A percentile compares a stretch with the other conserved stretches of the same genome.
Conservation (phyloP, 192 early-diverging fungal species). For the Linderina pennispora region DNA sequence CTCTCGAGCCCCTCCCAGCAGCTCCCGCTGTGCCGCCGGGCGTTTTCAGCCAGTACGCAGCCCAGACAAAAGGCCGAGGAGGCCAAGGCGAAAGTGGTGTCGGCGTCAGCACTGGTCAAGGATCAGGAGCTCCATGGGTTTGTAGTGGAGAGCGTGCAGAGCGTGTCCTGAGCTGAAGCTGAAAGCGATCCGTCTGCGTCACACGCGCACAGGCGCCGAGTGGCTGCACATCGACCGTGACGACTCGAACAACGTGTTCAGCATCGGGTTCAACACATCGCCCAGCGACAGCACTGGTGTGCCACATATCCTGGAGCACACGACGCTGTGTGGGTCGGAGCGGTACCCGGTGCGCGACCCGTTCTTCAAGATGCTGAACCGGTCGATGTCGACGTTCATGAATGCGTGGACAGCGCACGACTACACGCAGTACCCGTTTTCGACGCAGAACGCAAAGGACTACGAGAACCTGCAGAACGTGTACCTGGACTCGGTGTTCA, state of each 20-base stretch:
- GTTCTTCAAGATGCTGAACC: slow-evolving; percentile 98
- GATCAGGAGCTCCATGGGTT: slow-evolving; percentile 36
- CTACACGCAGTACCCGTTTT: slow-evolving; percentile 90
- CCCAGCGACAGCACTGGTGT: slow-evolving; percentile 78
- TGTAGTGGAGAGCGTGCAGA: slow-evolving; percentile 43
- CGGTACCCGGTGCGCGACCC: slow-evolving; percentile 92
- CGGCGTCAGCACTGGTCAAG: slow-evolving; percentile 7
- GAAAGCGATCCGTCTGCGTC: slow-evolving; percentile 66
- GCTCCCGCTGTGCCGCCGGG: not conserved
- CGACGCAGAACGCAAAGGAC: slow-evolving; percentile 84
- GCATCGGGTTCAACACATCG: slow-evolving; percentile 85
- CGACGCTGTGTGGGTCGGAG: slow-evolving; percentile 84
- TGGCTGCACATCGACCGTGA: slow-evolving; percentile 84
- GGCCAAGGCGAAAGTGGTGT: not conserved
- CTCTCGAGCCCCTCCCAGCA: no score
- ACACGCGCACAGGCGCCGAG: slow-evolving; percentile 72
- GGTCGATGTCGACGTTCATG: slow-evolving; percentile 95
- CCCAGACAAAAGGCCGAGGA: not conserved
- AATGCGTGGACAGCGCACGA: slow-evolving; percentile 90
- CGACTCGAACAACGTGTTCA: slow-evolving; percentile 92
- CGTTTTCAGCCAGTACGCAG: not conserved
- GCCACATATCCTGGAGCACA: slow-evolving; percentile 94
- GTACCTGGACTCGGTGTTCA: slow-evolving; percentile 89
- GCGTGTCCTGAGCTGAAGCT: slow-evolving; percentile 74
- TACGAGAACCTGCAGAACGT: slow-evolving; percentile 84